Evolutionary conservation across 805 yeast genomes (phyloP).

Genomic region (Lipomyces oligophaga): DNA sequence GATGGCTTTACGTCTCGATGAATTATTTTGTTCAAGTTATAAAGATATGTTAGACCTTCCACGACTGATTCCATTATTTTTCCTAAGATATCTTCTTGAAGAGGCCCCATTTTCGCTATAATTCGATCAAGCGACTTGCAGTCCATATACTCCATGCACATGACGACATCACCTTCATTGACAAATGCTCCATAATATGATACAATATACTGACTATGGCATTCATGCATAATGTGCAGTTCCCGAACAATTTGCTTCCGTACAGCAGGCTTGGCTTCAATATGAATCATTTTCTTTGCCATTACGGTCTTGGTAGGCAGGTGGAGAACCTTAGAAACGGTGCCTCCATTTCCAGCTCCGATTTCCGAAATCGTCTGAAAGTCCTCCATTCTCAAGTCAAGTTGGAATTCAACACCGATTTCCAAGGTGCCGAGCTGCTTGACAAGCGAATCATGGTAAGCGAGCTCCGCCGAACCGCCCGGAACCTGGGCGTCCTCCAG

Average conservation of each 20-base stretch:
- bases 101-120: constrained; percentile 54
- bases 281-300: constrained; percentile 85
- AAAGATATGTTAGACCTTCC: constrained; percentile 75
- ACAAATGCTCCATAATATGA: constrained; percentile 89
- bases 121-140: constrained; percentile 89
- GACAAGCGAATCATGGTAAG: constrained; percentile 38
- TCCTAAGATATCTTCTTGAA: constrained; percentile 65
- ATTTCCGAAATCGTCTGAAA: constrained; percentile 68
- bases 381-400: constrained; percentile 58
- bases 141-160: constrained; percentile 95
- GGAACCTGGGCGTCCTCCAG: constrained; percentile 28
- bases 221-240: constrained; percentile 84
- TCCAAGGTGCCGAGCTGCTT: constrained; percentile 47
- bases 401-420: constrained; percentile 52
- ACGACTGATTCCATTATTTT: constrained; percentile 73
- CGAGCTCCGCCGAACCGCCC: constrained; percentile 30
- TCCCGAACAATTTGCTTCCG: constrained; percentile 85
- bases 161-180: constrained; percentile 68
- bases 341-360: constrained; percentile 94
- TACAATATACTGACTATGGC: constrained; percentile 73
- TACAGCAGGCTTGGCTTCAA: constrained; percentile 74
- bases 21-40: constrained; percentile 78
- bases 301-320: constrained; percentile 80
- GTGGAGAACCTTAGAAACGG: constrained; percentile 83
- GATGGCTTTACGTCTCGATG: constrained; percentile 97